Conservation (phyloP, 768 basidiomycete genomes). For the Sutorius australiensis region DNA sequence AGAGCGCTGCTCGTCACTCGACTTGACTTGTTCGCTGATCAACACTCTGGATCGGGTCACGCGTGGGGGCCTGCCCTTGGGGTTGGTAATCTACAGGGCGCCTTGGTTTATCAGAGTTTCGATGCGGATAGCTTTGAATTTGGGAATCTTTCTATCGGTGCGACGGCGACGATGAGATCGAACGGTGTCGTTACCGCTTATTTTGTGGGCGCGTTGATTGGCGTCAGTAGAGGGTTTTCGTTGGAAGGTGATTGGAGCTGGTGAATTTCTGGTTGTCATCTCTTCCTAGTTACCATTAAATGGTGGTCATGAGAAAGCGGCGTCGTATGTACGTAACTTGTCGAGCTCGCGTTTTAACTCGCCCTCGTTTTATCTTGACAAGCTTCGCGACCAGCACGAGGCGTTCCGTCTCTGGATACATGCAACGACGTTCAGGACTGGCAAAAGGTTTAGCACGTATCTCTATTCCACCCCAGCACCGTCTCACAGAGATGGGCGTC, state of each 20-base stretch:
- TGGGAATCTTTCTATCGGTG: not conserved
- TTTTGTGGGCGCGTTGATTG: not conserved
- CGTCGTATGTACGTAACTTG: too few species aligned
- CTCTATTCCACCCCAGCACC: slow-evolving; percentile 39
- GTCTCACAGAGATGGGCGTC: slow-evolving; percentile 41
- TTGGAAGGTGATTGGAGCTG: not conserved
- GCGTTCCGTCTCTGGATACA: slow-evolving; percentile 31
- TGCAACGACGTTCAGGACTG: slow-evolving; percentile 56
- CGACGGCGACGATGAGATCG: not conserved
- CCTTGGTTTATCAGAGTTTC: not conserved
- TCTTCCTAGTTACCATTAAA: too few species aligned
- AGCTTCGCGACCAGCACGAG: not conserved
- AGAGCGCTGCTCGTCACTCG: not conserved
- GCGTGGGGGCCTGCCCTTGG: slow-evolving; percentile 1
- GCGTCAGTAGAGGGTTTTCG: not conserved
- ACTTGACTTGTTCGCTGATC: not conserved
- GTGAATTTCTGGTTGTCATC: not conserved
- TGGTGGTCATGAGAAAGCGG: too few species aligned
- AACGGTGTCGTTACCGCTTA: not conserved
- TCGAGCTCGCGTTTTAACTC: slow-evolving; percentile 1
- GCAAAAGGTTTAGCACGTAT: slow-evolving; percentile 56
- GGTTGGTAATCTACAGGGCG: not conserved
- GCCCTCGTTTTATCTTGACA: slow-evolving; percentile 3
- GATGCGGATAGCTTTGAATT: not conserved
- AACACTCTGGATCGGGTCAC: not conserved